Conservation (phyloP, 2,329 filamentous ascomycete species). For the Pseudohalonectria lignicola region DNA sequence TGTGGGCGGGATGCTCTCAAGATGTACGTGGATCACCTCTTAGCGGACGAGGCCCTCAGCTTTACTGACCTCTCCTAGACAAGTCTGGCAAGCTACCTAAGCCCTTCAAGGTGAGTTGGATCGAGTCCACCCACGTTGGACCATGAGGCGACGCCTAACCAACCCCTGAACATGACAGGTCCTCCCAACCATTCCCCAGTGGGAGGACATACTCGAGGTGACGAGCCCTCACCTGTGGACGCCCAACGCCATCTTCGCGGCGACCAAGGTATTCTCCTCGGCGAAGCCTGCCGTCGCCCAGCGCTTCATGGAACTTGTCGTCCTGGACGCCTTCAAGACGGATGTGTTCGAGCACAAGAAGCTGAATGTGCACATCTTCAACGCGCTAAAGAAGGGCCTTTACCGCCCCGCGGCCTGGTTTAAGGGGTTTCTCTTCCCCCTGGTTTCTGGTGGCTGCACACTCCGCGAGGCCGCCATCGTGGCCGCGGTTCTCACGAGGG, state of each 20-base stretch:
- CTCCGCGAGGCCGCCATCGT: constrained; percentile 88
- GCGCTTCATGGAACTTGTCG: constrained; percentile 74
- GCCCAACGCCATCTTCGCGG: constrained; percentile 72
- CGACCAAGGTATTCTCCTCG: constrained; percentile 82
- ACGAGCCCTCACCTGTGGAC: constrained; percentile 70
- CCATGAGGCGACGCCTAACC: no score
- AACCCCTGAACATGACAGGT: no score
- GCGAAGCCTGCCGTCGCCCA: constrained; percentile 71
- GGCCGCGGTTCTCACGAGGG: constrained; percentile 70
- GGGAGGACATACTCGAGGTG: constrained; percentile 49
- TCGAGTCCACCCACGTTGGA: no score
- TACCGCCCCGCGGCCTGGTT: constrained; percentile 96
- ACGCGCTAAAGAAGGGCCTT: constrained; percentile 79
- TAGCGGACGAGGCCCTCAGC: no score
- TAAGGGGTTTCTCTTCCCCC: constrained; percentile 84
- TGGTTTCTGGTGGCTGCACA: constrained; percentile 83
- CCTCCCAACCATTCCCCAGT: constrained; percentile 2
- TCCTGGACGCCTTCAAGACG: constrained; percentile 83
- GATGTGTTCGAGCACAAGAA: constrained; percentile 93
- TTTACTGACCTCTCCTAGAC: constrained; percentile 24
- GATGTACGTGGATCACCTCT: constrained; percentile 33
- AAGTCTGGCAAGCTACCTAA: constrained; percentile 96
- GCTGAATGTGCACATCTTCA: constrained; percentile 91
- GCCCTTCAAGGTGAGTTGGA: constrained; percentile 69
- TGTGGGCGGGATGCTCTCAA: constrained; percentile 76